These are phyloP conservation scores for Pythium periplocum DNA, from an alignment of 352 stramenopile species.

Conservation along the genomic window DNA sequence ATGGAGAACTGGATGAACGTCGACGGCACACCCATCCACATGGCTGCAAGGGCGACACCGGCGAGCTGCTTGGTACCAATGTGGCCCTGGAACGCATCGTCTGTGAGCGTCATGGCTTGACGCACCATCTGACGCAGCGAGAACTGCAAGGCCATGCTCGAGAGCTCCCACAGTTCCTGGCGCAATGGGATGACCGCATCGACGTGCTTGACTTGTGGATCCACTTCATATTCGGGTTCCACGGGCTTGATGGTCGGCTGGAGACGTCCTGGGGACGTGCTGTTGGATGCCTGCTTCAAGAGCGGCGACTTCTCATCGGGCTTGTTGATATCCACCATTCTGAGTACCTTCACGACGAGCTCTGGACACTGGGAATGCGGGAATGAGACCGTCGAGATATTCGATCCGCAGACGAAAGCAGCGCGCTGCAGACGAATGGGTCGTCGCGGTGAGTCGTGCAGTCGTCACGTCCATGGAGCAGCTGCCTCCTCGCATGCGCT, in stretches of 20 bases:
- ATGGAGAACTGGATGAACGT: constrained; percentile 46
- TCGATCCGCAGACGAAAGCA: no score
- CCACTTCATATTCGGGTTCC: no score
- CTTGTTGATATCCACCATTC: no score
- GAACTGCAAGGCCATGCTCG: constrained; percentile 38
- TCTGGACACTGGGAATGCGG: no score
- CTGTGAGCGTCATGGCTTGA: constrained; percentile 40
- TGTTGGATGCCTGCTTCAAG: neutral
- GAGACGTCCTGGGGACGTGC: no score
- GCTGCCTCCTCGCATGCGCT: no score
- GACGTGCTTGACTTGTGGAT: neutral
- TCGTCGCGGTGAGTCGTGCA: no score
- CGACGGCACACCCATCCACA: constrained; percentile 42
- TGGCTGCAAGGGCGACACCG: constrained; percentile 32
- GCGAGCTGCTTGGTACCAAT: constrained; percentile 43
- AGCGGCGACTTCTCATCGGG: neutral
- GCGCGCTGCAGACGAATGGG: constrained; percentile 6
- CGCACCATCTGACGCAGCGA: constrained; percentile 39
- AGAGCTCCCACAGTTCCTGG: constrained; percentile 31
- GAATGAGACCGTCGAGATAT: no score
- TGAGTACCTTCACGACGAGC: neutral
- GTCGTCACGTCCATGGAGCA: no score
- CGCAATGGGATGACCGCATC: constrained; percentile 20
- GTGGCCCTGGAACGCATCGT: constrained; percentile 38
- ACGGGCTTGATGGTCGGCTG: no score